Evolutionary conservation across 1,284 basidiomycete species (phyloP).

Genomic region (Cryptococcus sp.): DNA sequence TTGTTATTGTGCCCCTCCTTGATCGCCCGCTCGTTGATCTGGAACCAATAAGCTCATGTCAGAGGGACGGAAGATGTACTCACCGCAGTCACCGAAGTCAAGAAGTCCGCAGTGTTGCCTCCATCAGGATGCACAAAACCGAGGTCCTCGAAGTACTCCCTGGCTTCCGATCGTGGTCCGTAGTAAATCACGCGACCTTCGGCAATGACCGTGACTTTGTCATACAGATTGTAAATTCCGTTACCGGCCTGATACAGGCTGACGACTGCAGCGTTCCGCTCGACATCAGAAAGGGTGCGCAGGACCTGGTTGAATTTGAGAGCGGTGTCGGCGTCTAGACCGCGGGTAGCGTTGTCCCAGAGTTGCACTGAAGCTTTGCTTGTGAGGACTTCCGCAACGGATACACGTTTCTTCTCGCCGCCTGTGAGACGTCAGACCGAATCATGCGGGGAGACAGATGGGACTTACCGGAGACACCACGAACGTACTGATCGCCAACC

Average conservation of each 20-base stretch:
- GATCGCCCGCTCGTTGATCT: conserved; percentile 60
- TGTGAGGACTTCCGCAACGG: conserved; percentile 69
- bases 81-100: conserved; percentile 62
- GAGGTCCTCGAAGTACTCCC: conserved; percentile 73
- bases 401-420: conserved; percentile 68
- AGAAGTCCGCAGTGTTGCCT: conserved; percentile 61
- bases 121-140: conserved; percentile 64
- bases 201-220: conserved; percentile 73
- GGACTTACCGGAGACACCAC: conserved; percentile 68
- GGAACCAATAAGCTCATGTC: background rate
- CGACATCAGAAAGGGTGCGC: conserved; percentile 73
- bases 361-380: conserved; percentile 62
- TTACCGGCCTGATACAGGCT: conserved; percentile 83
- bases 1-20: conserved; percentile 56
- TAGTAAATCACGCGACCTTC: conserved; percentile 80
- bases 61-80: background rate
- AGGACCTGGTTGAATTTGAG: conserved; percentile 74
- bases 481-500: conserved; percentile 72
- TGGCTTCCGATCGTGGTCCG: conserved; percentile 70
- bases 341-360: conserved; percentile 62
- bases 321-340: conserved; percentile 83
- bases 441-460: background rate
- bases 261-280: conserved; percentile 74
- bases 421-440: conserved; percentile 9
- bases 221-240: conserved; percentile 59